Base-by-base conservation (phyloP, 2,329 filamentous ascomycete species). In the Diplodia mutila region DNA sequence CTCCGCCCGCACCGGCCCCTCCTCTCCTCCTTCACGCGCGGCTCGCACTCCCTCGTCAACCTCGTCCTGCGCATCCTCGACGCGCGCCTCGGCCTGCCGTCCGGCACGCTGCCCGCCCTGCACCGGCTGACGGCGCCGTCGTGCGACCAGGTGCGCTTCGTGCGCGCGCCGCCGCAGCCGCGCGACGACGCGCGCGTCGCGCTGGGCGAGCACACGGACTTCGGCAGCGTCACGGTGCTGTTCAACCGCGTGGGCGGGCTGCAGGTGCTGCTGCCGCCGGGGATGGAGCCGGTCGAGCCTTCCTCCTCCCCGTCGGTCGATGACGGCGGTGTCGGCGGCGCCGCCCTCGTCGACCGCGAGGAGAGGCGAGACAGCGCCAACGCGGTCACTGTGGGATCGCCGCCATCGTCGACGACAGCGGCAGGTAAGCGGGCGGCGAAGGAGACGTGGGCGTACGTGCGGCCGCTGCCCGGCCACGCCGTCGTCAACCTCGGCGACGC, bases 171-270 rank as follows among this genome's bases (percentile, higher is more conserved):
- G 7, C 82, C 83, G 1, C 83, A 85, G 70, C 78, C 80, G 3
- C 67, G 71, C 4, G 75, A 80, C 39, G 80, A 83, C 71, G 74
- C 76, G 27, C 77, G 75, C 48, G 80, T 81, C 3, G 80, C 82
- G 2, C 71, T 85, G 25, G 83, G 83, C 25, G 83, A 84, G 67
- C 86, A 88, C 72, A 87, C 85, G 2, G 86, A 87, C 70, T 87
- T 87, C 69, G 85, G 85, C 54, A 83, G 79, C 63, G 78, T 87
- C 6, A 87, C 86, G 0, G 75, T 87, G 5, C 79, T 88, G 1
- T 86, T 87, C 75, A 87, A 87, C 74, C 80, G 84, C 0, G 73
- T 87, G 2, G 85, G 85, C 0, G 85, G 85, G 0, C 77, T 87
- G 8, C 85, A 87, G 71, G 82, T 87, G 42, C 46, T 63, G 46